Evolutionary conservation across 139 green algal genomes (phyloP).

Genomic region (Chlorella sp.): DNA sequence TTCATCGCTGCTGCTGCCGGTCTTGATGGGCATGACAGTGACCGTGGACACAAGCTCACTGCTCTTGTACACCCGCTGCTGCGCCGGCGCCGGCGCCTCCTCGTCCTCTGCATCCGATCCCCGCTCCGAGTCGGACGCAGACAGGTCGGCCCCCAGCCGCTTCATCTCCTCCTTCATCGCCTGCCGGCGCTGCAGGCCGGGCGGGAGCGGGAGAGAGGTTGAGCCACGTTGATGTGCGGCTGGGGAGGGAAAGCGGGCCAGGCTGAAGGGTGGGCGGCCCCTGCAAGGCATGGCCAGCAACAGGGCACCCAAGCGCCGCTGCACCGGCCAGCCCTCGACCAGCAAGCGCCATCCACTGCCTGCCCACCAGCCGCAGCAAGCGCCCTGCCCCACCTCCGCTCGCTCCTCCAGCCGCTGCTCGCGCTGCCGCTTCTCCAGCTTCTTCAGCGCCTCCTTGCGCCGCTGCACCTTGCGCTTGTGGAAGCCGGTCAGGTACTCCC

Average conservation of each 20-base stretch:
- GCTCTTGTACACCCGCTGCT: conserved; percentile 52
- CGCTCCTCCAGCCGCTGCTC: conserved; percentile 61
- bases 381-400: conserved; percentile 53
- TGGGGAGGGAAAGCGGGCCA: too few relatives aligned
- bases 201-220: neutral
- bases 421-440: conserved; percentile 55
- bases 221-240: neutral
- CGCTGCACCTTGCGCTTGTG: conserved; percentile 76
- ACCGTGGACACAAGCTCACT: conserved; percentile 37
- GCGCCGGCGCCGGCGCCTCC: neutral
- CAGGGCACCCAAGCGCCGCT: too few relatives aligned
- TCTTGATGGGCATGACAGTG: conserved; percentile 44
- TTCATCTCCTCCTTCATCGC: conserved; percentile 58
- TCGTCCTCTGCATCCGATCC: neutral
- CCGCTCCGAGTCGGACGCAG: neutral
- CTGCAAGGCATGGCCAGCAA: too few relatives aligned
- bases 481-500: conserved; percentile 78
- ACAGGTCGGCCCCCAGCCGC: neutral
- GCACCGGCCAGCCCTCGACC: too few relatives aligned
- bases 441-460: conserved; percentile 68
- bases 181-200: conserved; percentile 53
- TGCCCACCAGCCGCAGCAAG: neutral
- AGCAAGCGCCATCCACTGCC: too few relatives aligned
- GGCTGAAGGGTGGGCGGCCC: too few relatives aligned
- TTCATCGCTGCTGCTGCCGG: conserved; percentile 36